Percentiles rank a stretch among this genome's conserved stretches.
phyloP scores from a whole-genome alignment of 768 basidiomycete species.

The Rhodosporidiobolus odoratus region DNA sequence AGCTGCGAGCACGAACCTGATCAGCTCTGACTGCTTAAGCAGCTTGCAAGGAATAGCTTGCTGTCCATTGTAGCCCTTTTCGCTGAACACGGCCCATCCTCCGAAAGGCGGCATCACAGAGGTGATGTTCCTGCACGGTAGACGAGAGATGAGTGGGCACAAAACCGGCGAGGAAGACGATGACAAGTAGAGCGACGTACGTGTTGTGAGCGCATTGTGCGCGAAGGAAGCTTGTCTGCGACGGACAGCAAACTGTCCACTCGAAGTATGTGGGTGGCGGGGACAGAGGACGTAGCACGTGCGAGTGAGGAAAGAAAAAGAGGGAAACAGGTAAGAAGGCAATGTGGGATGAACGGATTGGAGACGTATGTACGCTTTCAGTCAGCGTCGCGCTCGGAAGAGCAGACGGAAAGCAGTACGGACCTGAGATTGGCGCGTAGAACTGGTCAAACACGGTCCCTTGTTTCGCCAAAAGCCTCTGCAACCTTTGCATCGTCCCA shows the following conservation, averaged over 20 bases:
- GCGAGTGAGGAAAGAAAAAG: too few relatives aligned
- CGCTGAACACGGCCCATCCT: conserved; percentile 34
- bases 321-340: background rate
- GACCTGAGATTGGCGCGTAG: conserved; percentile 21
- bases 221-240: conserved; percentile 20
- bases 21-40: background rate
- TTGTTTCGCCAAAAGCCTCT: conserved; percentile 18
- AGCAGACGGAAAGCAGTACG: background rate
- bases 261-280: too few relatives aligned
- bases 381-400: too few relatives aligned
- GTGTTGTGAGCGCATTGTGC: conserved; percentile 3
- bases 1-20: background rate
- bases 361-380: too few relatives aligned
- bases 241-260: conserved; percentile 35
- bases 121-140: conserved; percentile 36
- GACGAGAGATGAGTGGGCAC: conserved; percentile 26
- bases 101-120: conserved; percentile 24
- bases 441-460: conserved; percentile 21
- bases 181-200: too few relatives aligned
- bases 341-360: too few relatives aligned
- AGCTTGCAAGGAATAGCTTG: background rate
- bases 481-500: conserved; percentile 3
- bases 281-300: too few relatives aligned
- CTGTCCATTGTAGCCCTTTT: conserved; percentile 24
- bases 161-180: background rate